phyloP scores from a whole-genome alignment of 495 filamentous ascomycete genomes.

The Talaromyces adpressus region DNA sequence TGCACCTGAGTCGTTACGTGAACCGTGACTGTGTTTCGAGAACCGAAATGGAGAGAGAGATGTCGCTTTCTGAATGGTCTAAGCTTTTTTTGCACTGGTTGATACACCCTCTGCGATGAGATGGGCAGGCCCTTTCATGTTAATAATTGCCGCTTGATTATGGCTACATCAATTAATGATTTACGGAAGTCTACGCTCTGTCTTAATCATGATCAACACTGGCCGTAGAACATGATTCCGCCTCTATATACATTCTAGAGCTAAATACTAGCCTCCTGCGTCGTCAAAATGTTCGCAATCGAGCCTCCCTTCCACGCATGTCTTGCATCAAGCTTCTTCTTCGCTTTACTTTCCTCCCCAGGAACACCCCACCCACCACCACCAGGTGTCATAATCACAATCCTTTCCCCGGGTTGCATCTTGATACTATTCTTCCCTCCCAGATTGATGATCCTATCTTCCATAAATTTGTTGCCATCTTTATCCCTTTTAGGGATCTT shows the following conservation, averaged over 20 bases:
- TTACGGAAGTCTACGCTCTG: not conserved
- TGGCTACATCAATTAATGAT: constrained; percentile 4
- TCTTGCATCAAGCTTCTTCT: constrained; percentile 16
- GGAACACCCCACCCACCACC: constrained; percentile 31
- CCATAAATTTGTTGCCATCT: constrained; percentile 19
- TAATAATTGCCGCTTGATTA: not conserved
- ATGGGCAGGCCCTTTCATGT: not conserved
- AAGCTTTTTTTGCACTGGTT: not conserved
- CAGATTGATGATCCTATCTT: constrained; percentile 63
- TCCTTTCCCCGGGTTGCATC: constrained; percentile 73
- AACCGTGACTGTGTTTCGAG: not conserved
- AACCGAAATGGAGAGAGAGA: not conserved
- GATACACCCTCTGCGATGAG: not conserved
- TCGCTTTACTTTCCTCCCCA: constrained; percentile 9
- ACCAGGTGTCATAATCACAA: constrained; percentile 48
- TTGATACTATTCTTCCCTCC: constrained; percentile 80
- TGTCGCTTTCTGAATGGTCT: not conserved
- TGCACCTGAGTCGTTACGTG: not conserved
- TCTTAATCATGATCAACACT: too few species aligned
- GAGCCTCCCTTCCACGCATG: constrained; percentile 25
- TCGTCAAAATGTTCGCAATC: constrained; percentile 18
- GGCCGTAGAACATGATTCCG: not conserved
- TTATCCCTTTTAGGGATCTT: constrained; percentile 19
- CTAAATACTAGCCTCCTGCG: constrained; percentile 27
- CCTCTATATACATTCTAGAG: not conserved